Conservation (phyloP, 2,329 filamentous ascomycete genomes). For the Cercospora sp. region DNA sequence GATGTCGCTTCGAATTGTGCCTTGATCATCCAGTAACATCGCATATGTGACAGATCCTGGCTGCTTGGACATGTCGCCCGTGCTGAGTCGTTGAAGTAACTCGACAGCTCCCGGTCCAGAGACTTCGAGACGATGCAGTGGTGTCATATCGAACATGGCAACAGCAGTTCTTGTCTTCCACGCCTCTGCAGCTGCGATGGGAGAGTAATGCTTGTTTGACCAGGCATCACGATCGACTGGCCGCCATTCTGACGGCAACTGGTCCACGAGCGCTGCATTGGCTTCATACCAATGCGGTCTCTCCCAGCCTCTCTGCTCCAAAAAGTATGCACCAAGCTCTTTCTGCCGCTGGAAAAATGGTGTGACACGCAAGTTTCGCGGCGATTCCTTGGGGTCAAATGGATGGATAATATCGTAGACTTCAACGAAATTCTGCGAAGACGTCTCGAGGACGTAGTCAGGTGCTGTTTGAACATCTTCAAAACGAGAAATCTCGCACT, state of each 20-base stretch:
- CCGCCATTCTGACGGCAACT: conserved; percentile 57
- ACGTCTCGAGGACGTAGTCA: conserved; percentile 60
- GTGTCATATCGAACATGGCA: conserved; percentile 65
- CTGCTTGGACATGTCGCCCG: conserved; percentile 51
- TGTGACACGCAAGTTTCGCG: conserved; percentile 59
- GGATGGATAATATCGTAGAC: conserved; percentile 67
- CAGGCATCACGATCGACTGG: conserved; percentile 60
- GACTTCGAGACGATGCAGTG: conserved; percentile 59
- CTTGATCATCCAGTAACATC: conserved; percentile 56
- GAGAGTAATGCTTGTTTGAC: conserved; percentile 60
- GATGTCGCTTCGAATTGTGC: conserved; percentile 59
- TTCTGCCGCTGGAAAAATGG: conserved; percentile 59
- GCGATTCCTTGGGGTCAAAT: conserved; percentile 58
- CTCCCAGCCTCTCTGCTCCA: conserved; percentile 63
- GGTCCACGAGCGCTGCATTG: conserved; percentile 55
- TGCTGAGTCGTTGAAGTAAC: conserved; percentile 58
- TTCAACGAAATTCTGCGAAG: conserved; percentile 62
- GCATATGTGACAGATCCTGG: conserved; percentile 58
- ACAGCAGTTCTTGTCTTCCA: conserved; percentile 66
- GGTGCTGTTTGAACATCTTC: conserved; percentile 61
- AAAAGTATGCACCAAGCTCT: conserved; percentile 60
- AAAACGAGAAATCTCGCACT: conserved; percentile 62
- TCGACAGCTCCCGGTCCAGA: conserved; percentile 58
- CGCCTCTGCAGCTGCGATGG: conserved; percentile 61
- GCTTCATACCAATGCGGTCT: conserved; percentile 63